A percentile compares a stretch with the other conserved stretches of the same genome.
Conservation (phyloP, 2,329 filamentous ascomycete species). For the Fusarium oxysporum region DNA sequence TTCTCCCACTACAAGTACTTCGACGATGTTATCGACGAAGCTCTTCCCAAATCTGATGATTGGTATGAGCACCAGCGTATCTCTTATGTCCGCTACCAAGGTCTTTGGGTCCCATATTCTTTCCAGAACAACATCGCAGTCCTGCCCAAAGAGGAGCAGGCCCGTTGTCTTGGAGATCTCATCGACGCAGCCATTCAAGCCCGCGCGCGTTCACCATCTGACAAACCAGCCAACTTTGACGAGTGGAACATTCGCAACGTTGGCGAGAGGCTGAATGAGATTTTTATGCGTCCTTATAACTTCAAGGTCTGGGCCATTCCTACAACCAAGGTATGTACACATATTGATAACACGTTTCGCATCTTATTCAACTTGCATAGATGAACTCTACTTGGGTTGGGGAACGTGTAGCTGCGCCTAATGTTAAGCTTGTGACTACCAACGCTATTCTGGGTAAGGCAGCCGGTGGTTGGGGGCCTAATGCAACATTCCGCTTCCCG, state of each 20-base stretch:
- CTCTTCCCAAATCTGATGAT: conserved; percentile 90
- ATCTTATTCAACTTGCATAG: conserved; percentile 59
- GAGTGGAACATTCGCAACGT: conserved; percentile 97
- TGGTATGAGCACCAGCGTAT: conserved; percentile 99
- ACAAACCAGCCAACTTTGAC: conserved; percentile 94
- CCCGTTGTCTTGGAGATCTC: conserved; percentile 91
- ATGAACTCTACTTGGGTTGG: conserved; percentile 99
- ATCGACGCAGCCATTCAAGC: conserved; percentile 92
- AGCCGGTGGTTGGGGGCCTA: conserved; percentile 97
- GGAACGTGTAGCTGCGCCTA: conserved; percentile 96
- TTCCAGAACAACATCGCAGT: conserved; percentile 99
- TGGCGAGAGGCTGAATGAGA: conserved; percentile 87
- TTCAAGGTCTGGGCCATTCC: conserved; percentile 99
- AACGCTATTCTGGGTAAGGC: conserved; percentile 97
- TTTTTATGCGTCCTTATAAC: conserved; percentile 99
- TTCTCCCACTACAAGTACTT: conserved; percentile 99
- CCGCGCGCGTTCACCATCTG: conserved; percentile 77
- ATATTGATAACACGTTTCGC: accelerated
- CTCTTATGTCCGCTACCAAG: conserved; percentile 98
- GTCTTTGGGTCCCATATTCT: conserved; percentile 96
- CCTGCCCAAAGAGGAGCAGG: conserved; percentile 96
- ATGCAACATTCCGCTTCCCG: conserved; percentile 98
- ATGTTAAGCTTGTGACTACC: conserved; percentile 91
- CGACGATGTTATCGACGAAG: conserved; percentile 97
- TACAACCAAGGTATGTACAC: conserved; percentile 81